Percentiles rank a stretch among this genome's conserved stretches.
phyloP scores from a whole-genome alignment of 1,284 basidiomycete genomes.

The Leccinum subrobustum region DNA sequence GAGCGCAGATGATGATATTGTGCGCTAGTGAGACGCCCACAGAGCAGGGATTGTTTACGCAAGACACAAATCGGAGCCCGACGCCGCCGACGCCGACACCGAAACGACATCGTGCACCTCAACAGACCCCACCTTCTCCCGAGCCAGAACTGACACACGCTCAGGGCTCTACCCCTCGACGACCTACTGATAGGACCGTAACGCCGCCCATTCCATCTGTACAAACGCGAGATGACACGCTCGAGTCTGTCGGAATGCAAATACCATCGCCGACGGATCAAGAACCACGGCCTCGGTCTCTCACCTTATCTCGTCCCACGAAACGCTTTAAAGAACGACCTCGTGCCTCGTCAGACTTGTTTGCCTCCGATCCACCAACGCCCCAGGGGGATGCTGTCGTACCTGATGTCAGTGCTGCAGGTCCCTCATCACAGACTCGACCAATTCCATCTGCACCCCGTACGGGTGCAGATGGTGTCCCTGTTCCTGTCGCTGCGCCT shows the following conservation, averaged over 20 bases:
- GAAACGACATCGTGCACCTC: background rate
- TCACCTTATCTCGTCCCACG: background rate
- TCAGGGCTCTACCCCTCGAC: background rate
- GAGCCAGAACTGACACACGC: background rate
- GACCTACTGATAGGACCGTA: background rate
- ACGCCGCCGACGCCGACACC: background rate
- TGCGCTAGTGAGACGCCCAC: constrained; percentile 5
- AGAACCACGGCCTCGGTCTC: background rate
- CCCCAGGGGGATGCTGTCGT: background rate
- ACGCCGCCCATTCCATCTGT: background rate
- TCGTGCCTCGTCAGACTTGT: constrained; percentile 15
- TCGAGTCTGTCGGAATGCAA: constrained; percentile 2
- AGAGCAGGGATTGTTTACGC: background rate
- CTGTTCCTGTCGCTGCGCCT: background rate
- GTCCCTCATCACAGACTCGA: background rate
- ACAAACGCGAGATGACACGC: background rate
- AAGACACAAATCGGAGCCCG: background rate
- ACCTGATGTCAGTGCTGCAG: background rate
- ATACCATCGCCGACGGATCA: background rate
- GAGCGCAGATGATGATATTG: background rate
- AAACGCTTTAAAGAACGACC: constrained; percentile 14
- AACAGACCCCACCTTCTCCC: background rate
- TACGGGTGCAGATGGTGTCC: background rate
- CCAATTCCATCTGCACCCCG: background rate
- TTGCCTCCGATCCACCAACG: constrained; percentile 20